Percentiles rank a stretch among this genome's conserved stretches.
phyloP scores from a whole-genome alignment of 495 filamentous ascomycete species.

The Aspergillus campestris region DNA sequence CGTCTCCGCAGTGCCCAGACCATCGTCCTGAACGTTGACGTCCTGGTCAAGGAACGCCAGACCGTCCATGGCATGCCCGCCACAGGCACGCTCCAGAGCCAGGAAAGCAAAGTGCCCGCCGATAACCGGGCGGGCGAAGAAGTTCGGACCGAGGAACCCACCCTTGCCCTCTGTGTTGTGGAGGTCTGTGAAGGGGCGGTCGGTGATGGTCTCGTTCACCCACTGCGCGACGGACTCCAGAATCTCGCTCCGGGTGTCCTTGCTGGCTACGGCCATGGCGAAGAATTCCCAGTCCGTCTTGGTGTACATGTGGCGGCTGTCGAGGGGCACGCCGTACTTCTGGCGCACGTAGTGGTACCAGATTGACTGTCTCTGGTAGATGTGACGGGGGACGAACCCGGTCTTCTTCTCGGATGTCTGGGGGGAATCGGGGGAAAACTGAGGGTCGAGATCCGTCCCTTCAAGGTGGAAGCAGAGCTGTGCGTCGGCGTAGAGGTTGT shows the following conservation, averaged over 20 bases:
- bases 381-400: conserved; percentile 57
- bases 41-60: conserved; percentile 50
- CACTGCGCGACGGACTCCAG: conserved; percentile 69
- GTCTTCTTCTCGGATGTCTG: conserved; percentile 5
- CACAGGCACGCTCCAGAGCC: conserved; percentile 68
- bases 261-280: conserved; percentile 66
- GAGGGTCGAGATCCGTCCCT: conserved; percentile 18
- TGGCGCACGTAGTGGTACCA: conserved; percentile 85
- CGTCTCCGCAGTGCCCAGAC: conserved; percentile 8
- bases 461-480: conserved; percentile 74
- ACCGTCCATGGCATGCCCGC: conserved; percentile 56
- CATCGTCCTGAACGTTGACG: conserved; percentile 30
- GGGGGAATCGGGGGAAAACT: conserved; percentile 2
- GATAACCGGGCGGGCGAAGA: conserved; percentile 77
- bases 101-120: conserved; percentile 85
- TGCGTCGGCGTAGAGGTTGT: conserved; percentile 80
- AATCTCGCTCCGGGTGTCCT: conserved; percentile 59
- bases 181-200: conserved; percentile 74
- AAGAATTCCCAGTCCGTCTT: conserved; percentile 96
- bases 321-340: conserved; percentile 75
- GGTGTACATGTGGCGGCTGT: conserved; percentile 80
- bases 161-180: conserved; percentile 70
- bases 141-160: conserved; percentile 58
- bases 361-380: conserved; percentile 75
- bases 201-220: conserved; percentile 77